A percentile compares a stretch with the other conserved stretches of the same genome.
phyloP scores from a whole-genome alignment of 345 rosid species.

The Eucalyptus leucophloia region DNA sequence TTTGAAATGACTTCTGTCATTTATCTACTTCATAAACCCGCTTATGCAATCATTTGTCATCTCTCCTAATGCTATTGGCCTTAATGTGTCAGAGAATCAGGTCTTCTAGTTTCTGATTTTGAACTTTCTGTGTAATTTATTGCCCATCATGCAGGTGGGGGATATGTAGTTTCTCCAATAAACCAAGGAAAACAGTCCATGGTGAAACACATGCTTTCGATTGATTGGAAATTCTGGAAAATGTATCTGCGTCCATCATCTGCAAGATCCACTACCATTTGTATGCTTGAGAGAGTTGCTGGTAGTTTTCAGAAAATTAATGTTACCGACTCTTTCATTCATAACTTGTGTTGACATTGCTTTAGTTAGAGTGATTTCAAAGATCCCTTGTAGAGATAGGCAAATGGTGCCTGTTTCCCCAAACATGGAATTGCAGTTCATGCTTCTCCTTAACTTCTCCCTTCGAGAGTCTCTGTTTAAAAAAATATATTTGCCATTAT shows the following conservation, averaged over 20 bases:
- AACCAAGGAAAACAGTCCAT: constrained; percentile 59
- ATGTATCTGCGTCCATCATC: constrained; percentile 46
- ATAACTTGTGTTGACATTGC: neutral
- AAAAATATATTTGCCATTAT: neutral
- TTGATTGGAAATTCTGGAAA: constrained; percentile 91
- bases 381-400: neutral
- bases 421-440: neutral
- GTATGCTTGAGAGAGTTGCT: constrained; percentile 81
- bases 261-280: constrained; percentile 57
- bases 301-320: constrained; percentile 11
- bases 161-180: constrained; percentile 71
- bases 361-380: neutral
- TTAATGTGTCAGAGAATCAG: neutral
- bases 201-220: constrained; percentile 89
- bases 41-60: neutral
- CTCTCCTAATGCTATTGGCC: neutral
- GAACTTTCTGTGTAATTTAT: neutral
- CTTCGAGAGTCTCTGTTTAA: neutral
- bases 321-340: neutral
- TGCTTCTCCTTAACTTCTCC: neutral
- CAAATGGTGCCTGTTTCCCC: neutral
- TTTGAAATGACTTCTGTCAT: neutral
- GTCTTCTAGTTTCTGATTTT: neutral
- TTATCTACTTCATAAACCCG: neutral
- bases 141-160: constrained; percentile 63